These are phyloP conservation scores for Bigelowiella natans DNA, from an alignment of 78 protist genomes.

Conservation along the genomic window DNA sequence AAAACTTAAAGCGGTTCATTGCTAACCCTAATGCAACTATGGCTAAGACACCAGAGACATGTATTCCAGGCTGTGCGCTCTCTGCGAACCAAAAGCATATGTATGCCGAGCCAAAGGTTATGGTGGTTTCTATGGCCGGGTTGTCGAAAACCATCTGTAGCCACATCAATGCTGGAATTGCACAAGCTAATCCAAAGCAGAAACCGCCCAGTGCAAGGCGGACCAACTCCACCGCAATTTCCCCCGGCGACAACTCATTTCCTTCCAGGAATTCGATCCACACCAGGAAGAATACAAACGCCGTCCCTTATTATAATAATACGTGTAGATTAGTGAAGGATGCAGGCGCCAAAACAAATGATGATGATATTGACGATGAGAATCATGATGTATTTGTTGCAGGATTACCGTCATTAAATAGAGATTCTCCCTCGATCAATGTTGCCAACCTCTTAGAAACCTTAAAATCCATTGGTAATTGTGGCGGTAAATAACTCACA, in stretches of 20 bases:
- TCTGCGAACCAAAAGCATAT: neutral
- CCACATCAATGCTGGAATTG: neutral
- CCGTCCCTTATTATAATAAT: too few relatives aligned
- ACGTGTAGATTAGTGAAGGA: too few relatives aligned
- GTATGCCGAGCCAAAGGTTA: neutral
- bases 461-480: too few relatives aligned
- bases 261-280: neutral
- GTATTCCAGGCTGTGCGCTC: neutral
- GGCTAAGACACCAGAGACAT: neutral
- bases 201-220: neutral
- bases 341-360: too few relatives aligned
- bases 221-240: neutral
- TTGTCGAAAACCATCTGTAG: neutral
- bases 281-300: constrained; percentile 27
- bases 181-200: neutral
- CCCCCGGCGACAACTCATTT: neutral
- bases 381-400: neutral
- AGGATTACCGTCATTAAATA: constrained; percentile 53
- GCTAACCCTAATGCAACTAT: neutral
- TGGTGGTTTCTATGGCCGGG: neutral
- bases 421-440: constrained; percentile 56
- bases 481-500: too few relatives aligned
- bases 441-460: constrained; percentile 7
- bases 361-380: too few relatives aligned
- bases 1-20: neutral